Evolutionary conservation across 1,284 basidiomycete species (phyloP).

Genomic region (Singerocomus rubriflavus): DNA sequence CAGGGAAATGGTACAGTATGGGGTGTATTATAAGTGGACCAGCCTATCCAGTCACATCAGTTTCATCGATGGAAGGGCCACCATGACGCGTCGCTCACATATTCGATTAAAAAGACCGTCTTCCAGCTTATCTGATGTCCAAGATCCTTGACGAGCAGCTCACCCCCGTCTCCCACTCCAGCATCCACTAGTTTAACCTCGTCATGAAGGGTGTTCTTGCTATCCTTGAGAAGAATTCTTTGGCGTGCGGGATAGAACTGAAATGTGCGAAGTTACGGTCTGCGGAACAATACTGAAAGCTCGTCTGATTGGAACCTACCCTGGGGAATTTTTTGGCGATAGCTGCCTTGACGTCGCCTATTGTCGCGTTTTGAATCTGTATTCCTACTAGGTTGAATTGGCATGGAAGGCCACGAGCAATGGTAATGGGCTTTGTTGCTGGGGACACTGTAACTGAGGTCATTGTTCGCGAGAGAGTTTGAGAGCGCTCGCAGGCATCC

Average conservation of each 20-base stretch:
- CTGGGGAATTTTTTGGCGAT: constrained; percentile 56
- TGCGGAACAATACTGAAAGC: neutral
- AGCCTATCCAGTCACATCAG: constrained; percentile 43
- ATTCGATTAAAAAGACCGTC: constrained; percentile 88
- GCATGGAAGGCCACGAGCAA: constrained; percentile 55
- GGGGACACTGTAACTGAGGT: constrained; percentile 56
- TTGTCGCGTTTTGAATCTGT: constrained; percentile 43
- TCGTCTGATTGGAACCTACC: constrained; percentile 35
- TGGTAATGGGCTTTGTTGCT: constrained; percentile 40
- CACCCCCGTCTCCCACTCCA: constrained; percentile 54
- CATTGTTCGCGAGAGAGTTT: constrained; percentile 39
- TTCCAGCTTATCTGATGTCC: constrained; percentile 86
- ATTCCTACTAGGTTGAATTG: constrained; percentile 53
- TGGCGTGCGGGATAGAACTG: constrained; percentile 75
- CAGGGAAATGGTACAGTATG: constrained; percentile 73
- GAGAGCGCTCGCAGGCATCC: too few species aligned
- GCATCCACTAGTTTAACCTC: constrained; percentile 57
- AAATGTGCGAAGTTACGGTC: neutral
- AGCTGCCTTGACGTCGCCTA: constrained; percentile 59
- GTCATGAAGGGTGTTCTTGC: constrained; percentile 61
- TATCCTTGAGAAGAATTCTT: constrained; percentile 62
- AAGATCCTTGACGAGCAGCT: constrained; percentile 80
- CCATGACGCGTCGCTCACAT: constrained; percentile 50
- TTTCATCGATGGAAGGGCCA: neutral
- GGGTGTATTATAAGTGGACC: constrained; percentile 95